Conservation (phyloP, 495 filamentous ascomycete genomes). For the Lasiosphaeria miniovina region DNA sequence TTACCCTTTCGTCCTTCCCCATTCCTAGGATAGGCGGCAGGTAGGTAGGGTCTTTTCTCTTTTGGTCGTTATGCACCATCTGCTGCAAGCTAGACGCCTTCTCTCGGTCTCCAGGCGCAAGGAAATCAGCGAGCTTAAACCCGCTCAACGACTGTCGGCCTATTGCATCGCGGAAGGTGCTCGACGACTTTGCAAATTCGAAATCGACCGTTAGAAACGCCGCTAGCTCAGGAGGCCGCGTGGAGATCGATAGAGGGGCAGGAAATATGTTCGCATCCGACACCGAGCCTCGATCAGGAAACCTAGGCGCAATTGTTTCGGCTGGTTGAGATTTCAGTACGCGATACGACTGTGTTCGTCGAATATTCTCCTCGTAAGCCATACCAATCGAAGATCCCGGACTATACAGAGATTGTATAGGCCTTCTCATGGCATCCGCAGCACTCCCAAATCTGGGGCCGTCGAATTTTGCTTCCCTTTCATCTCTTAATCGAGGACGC, state of each 20-base stretch:
- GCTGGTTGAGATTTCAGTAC: slow-evolving; percentile 58
- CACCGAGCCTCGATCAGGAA: slow-evolving; percentile 42
- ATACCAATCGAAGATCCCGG: slow-evolving; percentile 33
- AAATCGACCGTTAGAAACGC: slow-evolving; percentile 56
- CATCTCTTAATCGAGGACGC: slow-evolving; percentile 85
- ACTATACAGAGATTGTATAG: slow-evolving; percentile 42
- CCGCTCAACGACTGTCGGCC: slow-evolving; percentile 39
- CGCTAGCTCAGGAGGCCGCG: slow-evolving; percentile 40
- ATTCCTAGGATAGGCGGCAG: slow-evolving; percentile 52
- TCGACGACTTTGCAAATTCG: slow-evolving; percentile 53
- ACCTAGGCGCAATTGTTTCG: slow-evolving; percentile 43
- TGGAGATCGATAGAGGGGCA: slow-evolving; percentile 43
- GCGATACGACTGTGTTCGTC: slow-evolving; percentile 51
- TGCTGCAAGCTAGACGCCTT: slow-evolving; percentile 46
- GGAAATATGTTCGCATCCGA: slow-evolving; percentile 48
- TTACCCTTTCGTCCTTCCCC: slow-evolving; percentile 45
- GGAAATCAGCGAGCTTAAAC: slow-evolving; percentile 48
- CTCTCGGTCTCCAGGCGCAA: slow-evolving; percentile 47
- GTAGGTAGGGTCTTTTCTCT: slow-evolving; percentile 51
- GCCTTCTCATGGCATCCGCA: slow-evolving; percentile 44
- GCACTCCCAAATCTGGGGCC: slow-evolving; percentile 43
- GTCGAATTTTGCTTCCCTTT: slow-evolving; percentile 58
- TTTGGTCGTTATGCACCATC: slow-evolving; percentile 47
- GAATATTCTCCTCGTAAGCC: slow-evolving; percentile 47
- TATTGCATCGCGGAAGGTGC: slow-evolving; percentile 49